These are phyloP conservation scores for Rhipidocladum racemiflorum DNA, from an alignment of 176 grass and related monocot species.

Conservation along the genomic window DNA sequence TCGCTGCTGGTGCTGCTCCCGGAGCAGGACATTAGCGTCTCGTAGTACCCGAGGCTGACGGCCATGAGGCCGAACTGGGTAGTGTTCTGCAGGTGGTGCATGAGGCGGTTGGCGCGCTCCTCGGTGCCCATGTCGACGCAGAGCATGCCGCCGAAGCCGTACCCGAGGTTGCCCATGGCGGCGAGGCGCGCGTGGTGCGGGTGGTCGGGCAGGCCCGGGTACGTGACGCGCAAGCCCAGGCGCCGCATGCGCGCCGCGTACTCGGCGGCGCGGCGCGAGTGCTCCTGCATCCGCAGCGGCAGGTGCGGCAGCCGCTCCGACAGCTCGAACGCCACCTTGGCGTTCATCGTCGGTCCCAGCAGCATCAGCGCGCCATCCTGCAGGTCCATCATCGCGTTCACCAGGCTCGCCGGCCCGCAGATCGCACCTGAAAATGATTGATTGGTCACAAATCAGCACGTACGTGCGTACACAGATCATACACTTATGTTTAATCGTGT, in stretches of 20 bases:
- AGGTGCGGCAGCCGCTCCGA: constrained; percentile 86
- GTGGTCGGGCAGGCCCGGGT: constrained; percentile 82
- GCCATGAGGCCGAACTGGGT: constrained; percentile 97
- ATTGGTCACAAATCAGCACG: not conserved
- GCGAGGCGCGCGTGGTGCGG: constrained; percentile 66
- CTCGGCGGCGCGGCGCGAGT: constrained; percentile 64
- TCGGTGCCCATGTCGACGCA: constrained; percentile 93
- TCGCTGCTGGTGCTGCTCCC: constrained; percentile 96
- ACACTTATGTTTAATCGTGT: not conserved
- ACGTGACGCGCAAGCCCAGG: constrained; percentile 64
- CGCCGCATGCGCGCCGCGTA: constrained; percentile 67
- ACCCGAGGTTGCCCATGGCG: constrained; percentile 53
- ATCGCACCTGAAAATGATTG: constrained; percentile 51
- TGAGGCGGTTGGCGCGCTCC: constrained; percentile 85
- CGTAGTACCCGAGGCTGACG: constrained; percentile 92
- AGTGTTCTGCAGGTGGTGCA: constrained; percentile 98
- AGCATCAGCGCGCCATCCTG: constrained; percentile 85
- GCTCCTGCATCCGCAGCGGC: constrained; percentile 87
- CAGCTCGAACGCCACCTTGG: constrained; percentile 94
- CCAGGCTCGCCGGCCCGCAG: constrained; percentile 78
- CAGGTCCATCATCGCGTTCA: constrained; percentile 96
- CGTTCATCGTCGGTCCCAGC: constrained; percentile 92
- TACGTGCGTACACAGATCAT: not conserved
- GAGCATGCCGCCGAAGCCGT: constrained; percentile 89
- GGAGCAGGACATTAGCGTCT: constrained; percentile 98